Evolutionary conservation across 1,139 yeast genomes (phyloP).

Genomic region (Zygosaccharomyces pseudobailii): DNA sequence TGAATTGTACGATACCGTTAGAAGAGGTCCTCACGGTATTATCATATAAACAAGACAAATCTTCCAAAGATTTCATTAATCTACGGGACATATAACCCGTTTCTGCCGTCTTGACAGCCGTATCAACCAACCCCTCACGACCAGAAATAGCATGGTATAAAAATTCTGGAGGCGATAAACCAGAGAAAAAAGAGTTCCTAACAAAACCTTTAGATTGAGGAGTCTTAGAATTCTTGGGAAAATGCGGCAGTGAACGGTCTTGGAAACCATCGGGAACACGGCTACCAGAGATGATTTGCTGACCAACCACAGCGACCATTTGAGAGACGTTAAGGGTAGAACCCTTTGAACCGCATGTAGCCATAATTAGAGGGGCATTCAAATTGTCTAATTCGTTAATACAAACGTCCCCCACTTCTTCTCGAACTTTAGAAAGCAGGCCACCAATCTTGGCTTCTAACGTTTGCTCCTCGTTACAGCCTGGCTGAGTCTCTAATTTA

Average conservation of each 20-base stretch:
- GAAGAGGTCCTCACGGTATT: conserved; percentile 92
- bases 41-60: conserved; percentile 89
- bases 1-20: conserved; percentile 94
- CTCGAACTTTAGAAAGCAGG: conserved; percentile 90
- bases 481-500: conserved; percentile 95
- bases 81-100: conserved; percentile 99
- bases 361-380: conserved; percentile 98
- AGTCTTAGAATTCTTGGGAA: conserved; percentile 90
- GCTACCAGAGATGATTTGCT: conserved; percentile 95
- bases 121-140: conserved; percentile 98
- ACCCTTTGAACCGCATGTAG: conserved; percentile 98
- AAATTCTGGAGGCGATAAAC: conserved; percentile 94
- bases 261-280: conserved; percentile 99
- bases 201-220: conserved; percentile 99
- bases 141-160: conserved; percentile 98
- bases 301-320: conserved; percentile 99
- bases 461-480: conserved; percentile 98
- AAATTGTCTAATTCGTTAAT: conserved; percentile 82
- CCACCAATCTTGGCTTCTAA: conserved; percentile 98
- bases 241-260: conserved; percentile 96
- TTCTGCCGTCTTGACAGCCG: conserved; percentile 98
- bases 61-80: conserved; percentile 96
- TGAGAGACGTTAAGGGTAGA: conserved; percentile 96
- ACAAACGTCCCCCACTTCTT: conserved; percentile 98
- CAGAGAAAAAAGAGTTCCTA: conserved; percentile 89